These are phyloP conservation scores for Noccaea caerulescens DNA, from an alignment of 345 rosid species.

Conservation along the genomic window DNA sequence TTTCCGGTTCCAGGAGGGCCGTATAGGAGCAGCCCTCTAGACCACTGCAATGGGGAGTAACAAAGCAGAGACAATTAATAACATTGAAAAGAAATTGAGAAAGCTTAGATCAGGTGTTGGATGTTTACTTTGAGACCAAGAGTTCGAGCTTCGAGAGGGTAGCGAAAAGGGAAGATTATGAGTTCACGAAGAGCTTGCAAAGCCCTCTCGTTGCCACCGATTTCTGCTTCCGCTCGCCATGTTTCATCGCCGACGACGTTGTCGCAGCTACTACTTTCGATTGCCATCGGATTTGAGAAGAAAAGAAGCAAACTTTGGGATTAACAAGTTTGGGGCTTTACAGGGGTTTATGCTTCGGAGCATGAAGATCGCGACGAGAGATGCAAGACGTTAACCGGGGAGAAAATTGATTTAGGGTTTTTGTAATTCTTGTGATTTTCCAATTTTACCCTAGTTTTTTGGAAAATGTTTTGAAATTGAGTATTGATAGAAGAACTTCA, in stretches of 20 bases:
- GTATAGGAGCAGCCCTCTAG: constrained; percentile 79
- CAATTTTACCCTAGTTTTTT: constrained; percentile 12
- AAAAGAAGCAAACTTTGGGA: constrained; percentile 6
- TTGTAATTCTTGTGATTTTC: constrained; percentile 11
- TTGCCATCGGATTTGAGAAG: constrained; percentile 17
- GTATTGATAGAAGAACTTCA: neutral
- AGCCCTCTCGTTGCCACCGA: constrained; percentile 80
- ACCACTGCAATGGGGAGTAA: constrained; percentile 60
- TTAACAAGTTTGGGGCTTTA: neutral
- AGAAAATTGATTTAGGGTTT: neutral
- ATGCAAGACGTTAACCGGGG: neutral
- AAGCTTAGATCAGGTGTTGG: neutral
- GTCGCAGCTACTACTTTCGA: constrained; percentile 32
- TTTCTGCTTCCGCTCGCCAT: constrained; percentile 74
- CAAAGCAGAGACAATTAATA: neutral
- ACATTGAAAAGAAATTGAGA: neutral
- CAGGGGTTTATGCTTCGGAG: constrained; percentile 35
- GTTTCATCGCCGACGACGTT: constrained; percentile 34
- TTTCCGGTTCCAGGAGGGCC: constrained; percentile 98
- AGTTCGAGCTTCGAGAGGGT: constrained; percentile 65
- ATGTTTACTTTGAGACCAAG: constrained; percentile 75
- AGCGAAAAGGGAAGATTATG: constrained; percentile 72
- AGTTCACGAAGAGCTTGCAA: constrained; percentile 86
- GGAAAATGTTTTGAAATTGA: neutral
- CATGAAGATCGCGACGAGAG: neutral